Conservation (phyloP, 331 rosid species). For the Cydonia oblonga region DNA sequence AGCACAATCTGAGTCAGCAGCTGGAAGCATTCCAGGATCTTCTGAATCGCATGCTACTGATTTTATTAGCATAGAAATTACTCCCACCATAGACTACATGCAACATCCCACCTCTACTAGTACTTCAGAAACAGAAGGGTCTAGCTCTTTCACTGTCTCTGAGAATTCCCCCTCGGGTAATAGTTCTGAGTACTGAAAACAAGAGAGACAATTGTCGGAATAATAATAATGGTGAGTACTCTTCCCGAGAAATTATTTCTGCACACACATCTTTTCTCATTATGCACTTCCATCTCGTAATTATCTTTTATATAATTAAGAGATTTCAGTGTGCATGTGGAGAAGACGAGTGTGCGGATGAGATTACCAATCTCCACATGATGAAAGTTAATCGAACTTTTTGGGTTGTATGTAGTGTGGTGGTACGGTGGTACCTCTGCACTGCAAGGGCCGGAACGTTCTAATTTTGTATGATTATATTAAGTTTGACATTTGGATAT, state of each 20-base stretch:
- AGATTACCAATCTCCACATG: too few species aligned
- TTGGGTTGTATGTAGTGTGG: background rate
- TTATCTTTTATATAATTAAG: too few species aligned
- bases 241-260: too few species aligned
- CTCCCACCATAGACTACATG: background rate
- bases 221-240: background rate
- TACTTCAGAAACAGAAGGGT: constrained; percentile 1
- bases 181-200: background rate
- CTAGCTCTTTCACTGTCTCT: constrained; percentile 9
- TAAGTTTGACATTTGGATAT: background rate
- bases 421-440: background rate
- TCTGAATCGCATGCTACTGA: constrained; percentile 7
- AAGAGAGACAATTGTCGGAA: background rate
- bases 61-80: constrained; percentile 2
- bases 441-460: background rate
- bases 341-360: background rate
- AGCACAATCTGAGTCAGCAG: constrained; percentile 35
- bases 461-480: background rate
- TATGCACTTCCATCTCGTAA: background rate
- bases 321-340: background rate
- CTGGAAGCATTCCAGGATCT: constrained; percentile 14
- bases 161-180: constrained; percentile 1
- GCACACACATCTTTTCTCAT: background rate
- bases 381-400: background rate
- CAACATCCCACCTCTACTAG: constrained; percentile 5